These are phyloP conservation scores for Durotheca rogersii DNA, from an alignment of 495 filamentous ascomycete species.

Conservation along the genomic window DNA sequence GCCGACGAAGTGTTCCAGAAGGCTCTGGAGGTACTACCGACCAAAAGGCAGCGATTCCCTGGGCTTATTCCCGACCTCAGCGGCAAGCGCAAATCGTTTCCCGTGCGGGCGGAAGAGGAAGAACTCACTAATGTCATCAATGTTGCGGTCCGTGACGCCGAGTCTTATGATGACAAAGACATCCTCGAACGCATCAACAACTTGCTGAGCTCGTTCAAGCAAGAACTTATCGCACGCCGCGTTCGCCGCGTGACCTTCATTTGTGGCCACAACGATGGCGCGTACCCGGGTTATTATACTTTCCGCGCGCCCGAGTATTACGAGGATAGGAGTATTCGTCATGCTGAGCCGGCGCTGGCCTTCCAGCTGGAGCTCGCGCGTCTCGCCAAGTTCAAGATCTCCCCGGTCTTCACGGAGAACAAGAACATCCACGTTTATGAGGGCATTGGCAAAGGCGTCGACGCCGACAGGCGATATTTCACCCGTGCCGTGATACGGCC, in stretches of 20 bases:
- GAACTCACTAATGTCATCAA: constrained; percentile 90
- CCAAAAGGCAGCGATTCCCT: constrained; percentile 46
- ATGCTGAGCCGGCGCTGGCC: constrained; percentile 91
- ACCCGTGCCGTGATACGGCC: constrained; percentile 90
- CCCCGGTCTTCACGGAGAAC: constrained; percentile 97
- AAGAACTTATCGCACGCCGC: constrained; percentile 74
- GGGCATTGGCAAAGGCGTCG: constrained; percentile 87
- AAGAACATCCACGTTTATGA: constrained; percentile 98
- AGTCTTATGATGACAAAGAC: constrained; percentile 81
- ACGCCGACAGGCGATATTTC: constrained; percentile 97
- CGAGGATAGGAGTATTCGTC: constrained; percentile 93
- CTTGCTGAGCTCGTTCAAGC: constrained; percentile 77
- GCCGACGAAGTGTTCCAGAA: constrained; percentile 78
- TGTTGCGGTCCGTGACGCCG: constrained; percentile 85
- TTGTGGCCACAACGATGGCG: constrained; percentile 90
- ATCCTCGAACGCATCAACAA: constrained; percentile 70
- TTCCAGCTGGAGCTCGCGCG: constrained; percentile 96
- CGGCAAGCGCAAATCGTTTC: constrained; percentile 65
- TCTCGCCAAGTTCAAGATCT: constrained; percentile 95
- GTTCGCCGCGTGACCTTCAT: constrained; percentile 94
- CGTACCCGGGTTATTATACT: constrained; percentile 95
- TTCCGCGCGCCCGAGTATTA: constrained; percentile 89
- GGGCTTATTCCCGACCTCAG: constrained; percentile 65
- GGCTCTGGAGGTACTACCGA: constrained; percentile 81
- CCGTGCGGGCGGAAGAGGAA: constrained; percentile 54